phyloP scores from a whole-genome alignment of 2,329 filamentous ascomycete genomes.

The Anthostomella pinea region DNA sequence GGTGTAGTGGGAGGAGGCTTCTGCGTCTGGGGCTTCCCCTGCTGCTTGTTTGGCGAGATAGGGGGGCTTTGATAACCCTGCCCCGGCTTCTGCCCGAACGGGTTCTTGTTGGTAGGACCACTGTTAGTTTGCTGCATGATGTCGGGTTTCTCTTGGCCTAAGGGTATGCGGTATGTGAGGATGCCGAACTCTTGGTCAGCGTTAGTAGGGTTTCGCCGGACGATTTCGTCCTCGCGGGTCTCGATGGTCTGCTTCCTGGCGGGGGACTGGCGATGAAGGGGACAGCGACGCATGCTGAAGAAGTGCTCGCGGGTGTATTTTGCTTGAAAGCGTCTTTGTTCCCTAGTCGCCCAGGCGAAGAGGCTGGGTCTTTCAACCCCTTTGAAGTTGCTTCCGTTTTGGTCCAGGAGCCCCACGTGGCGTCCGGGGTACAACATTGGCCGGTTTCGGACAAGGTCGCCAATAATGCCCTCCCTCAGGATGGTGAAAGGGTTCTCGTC shows the following conservation, averaged over 20 bases:
- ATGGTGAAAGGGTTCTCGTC: conserved; percentile 22
- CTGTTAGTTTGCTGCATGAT: no score
- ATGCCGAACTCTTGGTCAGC: conserved; percentile 27
- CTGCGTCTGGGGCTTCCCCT: conserved; percentile 3
- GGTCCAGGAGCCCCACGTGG: conserved; percentile 21
- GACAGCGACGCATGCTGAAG: conserved; percentile 50
- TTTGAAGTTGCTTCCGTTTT: conserved; percentile 13
- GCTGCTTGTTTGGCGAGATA: conserved; percentile 1
- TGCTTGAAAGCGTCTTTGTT: conserved; percentile 29
- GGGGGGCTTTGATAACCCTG: no score
- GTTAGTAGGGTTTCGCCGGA: conserved; percentile 25
- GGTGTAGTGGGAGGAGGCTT: no score
- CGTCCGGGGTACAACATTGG: conserved; percentile 41
- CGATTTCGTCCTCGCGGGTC: conserved; percentile 29
- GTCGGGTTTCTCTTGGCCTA: conserved; percentile 7
- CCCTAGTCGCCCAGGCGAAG: conserved; percentile 31
- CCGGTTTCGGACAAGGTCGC: conserved; percentile 42
- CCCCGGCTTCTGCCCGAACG: neutral
- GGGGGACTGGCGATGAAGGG: conserved; percentile 37
- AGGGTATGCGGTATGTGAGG: conserved; percentile 20
- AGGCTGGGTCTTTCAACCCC: conserved; percentile 25
- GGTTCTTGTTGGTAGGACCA: no score
- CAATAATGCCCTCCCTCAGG: conserved; percentile 39
- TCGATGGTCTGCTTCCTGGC: conserved; percentile 29
- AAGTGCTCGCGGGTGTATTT: conserved; percentile 33